Evolutionary conservation across 495 filamentous ascomycete genomes (phyloP), one percentile per base, ranked within the genome.

Genomic region (Mytilinidion resinicola): DNA sequence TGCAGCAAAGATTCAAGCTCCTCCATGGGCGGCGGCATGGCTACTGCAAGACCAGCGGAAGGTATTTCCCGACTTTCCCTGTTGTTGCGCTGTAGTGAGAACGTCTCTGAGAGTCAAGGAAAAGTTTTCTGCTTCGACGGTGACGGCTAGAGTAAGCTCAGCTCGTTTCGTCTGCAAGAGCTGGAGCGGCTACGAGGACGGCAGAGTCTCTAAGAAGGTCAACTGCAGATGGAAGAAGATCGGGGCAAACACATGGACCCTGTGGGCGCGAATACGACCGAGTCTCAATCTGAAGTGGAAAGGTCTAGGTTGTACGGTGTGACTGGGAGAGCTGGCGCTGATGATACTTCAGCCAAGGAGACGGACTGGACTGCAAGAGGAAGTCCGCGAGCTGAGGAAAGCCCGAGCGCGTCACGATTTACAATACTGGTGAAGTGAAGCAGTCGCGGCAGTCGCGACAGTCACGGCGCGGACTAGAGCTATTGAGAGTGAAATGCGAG

Each of bases 1-100:
- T 95, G 90, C 68, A 98, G 81, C 75, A 85, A 85, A 57, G 80
- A 82, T 74, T 95, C 93, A 77, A 98, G 77, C 69, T 97, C 92
- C 77, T 84, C 85, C 85, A 96, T 85, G 25, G 25, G 25, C 68
- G 88, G 83, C 56, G 87, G 84, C 87, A 91, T 91, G 77, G 49
- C 46, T 49, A 30, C 21, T 49, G 14, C 25, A 49, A 19, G 46
- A 25, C 63, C 41, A 49, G 36, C 44, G 49, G 49, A n/a, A 44
- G 41, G 41, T 8, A n/a, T 2, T 44, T 44, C 14, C 25, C 6
- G 25, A 30, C 25, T 30, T 30, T 30, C n/a, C n/a, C 25, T 30
- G 25, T 30, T 30, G 25, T 2, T 6, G 25, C 6, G 25, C 25
- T 30, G 25, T 30, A 30, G 25, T 30, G 25, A 30, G 25, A 30